Base-by-base conservation (phyloP, 805 yeast genomes). In the Lipomyces sp. region DNA sequence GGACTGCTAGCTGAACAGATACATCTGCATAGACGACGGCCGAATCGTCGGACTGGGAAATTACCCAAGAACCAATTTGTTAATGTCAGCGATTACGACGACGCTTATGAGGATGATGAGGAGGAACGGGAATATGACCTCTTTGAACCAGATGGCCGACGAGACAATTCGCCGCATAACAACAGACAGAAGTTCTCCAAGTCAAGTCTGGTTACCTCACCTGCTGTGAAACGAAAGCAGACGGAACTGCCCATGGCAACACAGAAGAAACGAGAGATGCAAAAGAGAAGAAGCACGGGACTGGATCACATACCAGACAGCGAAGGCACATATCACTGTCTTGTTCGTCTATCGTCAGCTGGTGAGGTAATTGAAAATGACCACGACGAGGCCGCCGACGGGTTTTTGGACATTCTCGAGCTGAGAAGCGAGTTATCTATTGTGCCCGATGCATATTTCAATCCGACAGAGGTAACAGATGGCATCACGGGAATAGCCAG, bases 121-220 rank as follows among this genome's bases (percentile, higher is more conserved):
- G 16, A 39, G 33, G 33, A n/a, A n/a, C n/a, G n/a, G n/a, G n/a
- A n/a, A n/a, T n/a, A n/a, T n/a, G n/a, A n/a, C n/a, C n/a, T n/a
- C n/a, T n/a, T n/a, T n/a, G n/a, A n/a, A n/a, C n/a, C n/a, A 28
- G 45, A 40, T 16, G 50, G 45, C 4, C 38, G 47, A 18, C 29
- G 32, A 24, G 39, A 24, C 23, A 45, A 45, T 33, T 47, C 51
- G 37, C 47, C 51, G 19, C 51, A 47, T 16, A 47, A 42, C 26
- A 47, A 42, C 26, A 38, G 47, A 22, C 46, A 42, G 24, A 14
- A 7, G 31, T 28, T 43, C 7, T 43, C 46, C 2, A 13, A n/a
- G 29, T 32, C 13, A n/a, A 33, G 34, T 33, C 23, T 45, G 16
- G 32, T 45, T 16, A 33, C 44, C n/a, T n/a, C n/a, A n/a, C n/a